These are phyloP conservation scores for Agaricus sinodeliciosus DNA, from an alignment of 768 basidiomycete species.

Conservation along the genomic window DNA sequence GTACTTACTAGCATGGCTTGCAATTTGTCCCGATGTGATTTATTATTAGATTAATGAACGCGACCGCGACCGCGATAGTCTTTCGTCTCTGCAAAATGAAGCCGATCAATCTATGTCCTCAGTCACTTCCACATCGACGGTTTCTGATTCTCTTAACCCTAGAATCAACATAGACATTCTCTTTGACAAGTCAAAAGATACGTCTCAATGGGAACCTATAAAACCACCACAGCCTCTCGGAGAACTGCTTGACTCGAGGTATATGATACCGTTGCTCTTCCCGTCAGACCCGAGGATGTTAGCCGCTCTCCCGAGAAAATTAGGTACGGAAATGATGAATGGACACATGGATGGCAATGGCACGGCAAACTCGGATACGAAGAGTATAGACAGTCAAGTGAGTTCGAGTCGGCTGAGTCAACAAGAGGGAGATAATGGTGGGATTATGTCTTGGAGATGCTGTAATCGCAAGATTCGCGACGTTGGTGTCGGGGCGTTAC, in stretches of 20 bases:
- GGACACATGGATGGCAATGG: conserved; percentile 5
- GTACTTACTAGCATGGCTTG: neutral
- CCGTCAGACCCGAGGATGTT: conserved; percentile 77
- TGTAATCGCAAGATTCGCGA: conserved; percentile 56
- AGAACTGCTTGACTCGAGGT: conserved; percentile 86
- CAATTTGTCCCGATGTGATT: neutral
- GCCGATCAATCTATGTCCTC: conserved; percentile 26
- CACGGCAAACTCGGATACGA: neutral
- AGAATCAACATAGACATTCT: conserved; percentile 70
- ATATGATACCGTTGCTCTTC: conserved; percentile 85
- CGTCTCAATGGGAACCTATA: conserved; percentile 71
- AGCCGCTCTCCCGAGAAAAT: conserved; percentile 56
- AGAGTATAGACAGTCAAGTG: conserved; percentile 4
- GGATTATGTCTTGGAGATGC: conserved; percentile 52
- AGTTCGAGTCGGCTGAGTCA: conserved; percentile 32
- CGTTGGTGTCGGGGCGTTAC: conserved; percentile 50
- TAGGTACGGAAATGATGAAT: conserved; percentile 23
- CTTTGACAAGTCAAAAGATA: conserved; percentile 63
- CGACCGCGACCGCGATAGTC: conserved; percentile 61
- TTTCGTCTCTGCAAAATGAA: conserved; percentile 37
- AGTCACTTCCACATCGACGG: conserved; percentile 14
- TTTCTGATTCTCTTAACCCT: conserved; percentile 26
- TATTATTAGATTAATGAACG: conserved; percentile 54
- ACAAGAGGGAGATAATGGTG: conserved; percentile 13
- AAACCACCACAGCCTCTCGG: conserved; percentile 78